Evolutionary conservation across 768 basidiomycete genomes (phyloP).

Genomic region (Boletus vermiculosoides): DNA sequence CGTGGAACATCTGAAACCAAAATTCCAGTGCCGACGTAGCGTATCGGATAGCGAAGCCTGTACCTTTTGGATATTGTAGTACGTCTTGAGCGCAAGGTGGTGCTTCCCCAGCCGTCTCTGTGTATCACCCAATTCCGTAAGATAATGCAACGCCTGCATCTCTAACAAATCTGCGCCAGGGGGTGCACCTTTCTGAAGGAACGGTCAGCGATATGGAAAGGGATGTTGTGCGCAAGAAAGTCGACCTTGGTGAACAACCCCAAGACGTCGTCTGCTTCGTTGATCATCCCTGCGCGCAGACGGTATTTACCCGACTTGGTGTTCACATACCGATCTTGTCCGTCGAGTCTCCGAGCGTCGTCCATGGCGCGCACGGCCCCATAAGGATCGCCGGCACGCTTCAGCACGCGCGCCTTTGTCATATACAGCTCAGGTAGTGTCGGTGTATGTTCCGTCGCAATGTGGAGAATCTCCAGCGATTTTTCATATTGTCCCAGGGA

Average conservation of each 20-base stretch:
- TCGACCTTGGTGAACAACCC: slow-evolving; percentile 90
- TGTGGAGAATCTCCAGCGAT: slow-evolving; percentile 61
- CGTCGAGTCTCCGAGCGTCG: slow-evolving; percentile 80
- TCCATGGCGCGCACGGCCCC: slow-evolving; percentile 77
- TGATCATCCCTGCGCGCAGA: slow-evolving; percentile 74
- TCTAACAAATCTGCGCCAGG: slow-evolving; percentile 85
- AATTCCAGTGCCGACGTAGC: slow-evolving; percentile 6
- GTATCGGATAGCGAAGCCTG: slow-evolving; percentile 13
- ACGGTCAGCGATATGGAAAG: slow-evolving; percentile 7
- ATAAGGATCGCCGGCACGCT: slow-evolving; percentile 76
- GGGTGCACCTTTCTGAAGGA: slow-evolving; percentile 78
- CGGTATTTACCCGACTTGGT: slow-evolving; percentile 92
- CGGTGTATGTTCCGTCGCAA: slow-evolving; percentile 81
- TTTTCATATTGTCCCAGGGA: slow-evolving; percentile 45
- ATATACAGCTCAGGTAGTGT: slow-evolving; percentile 89
- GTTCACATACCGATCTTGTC: slow-evolving; percentile 94
- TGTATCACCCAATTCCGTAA: slow-evolving; percentile 78
- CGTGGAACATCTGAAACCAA: slow-evolving; percentile 64
- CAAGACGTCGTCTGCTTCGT: slow-evolving; percentile 70
- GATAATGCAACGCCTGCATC: slow-evolving; percentile 91
- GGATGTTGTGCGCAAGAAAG: slow-evolving; percentile 2
- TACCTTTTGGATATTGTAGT: slow-evolving; percentile 73
- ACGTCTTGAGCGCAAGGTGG: slow-evolving; percentile 83
- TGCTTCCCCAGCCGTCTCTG: slow-evolving; percentile 62
- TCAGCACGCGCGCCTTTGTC: slow-evolving; percentile 78